Base-by-base conservation (phyloP, 768 basidiomycete genomes). In the Cystobasidium onofrii region DNA sequence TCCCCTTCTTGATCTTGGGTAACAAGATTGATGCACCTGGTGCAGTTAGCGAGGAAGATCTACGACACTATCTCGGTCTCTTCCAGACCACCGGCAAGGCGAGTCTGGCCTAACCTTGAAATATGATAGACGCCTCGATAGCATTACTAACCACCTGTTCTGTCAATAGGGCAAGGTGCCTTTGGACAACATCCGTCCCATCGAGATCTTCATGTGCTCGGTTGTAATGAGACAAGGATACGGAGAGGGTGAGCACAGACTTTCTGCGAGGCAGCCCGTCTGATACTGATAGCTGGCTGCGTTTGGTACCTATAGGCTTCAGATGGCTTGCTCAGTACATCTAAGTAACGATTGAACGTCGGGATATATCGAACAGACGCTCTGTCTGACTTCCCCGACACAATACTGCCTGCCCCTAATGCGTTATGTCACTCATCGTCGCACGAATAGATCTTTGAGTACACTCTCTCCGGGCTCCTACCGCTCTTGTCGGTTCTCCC, bases 41-140 rank as follows among this genome's bases (percentile, higher is more conserved):
- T 44, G 96, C 96, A 44, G 94, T 99, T 76, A 91, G 90, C 75
- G 96, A 99, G 83, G 95, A 99, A 80, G 93, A 99, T 81, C 84
- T 99, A 76, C 89, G 96, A 80, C 92, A 97, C 80, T 87, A 92
- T 76, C 85, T 99, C 54, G 96, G 96, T 18, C 84, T 99, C 62
- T 96, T 94, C 83, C 93, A 97, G 83, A 99, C 96, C n/a, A 99
- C 96, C 27, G 96, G 96, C 81, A 98, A 99, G 89, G 94, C 93
- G 73, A 46, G 80, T 50, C 20, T 50, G 12, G 46, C 46, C 3
- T 41, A 23, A 39, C 6, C 6, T 39, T 6, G 39, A 39, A 6
- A n/a, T n/a, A n/a, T n/a, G n/a, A n/a, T n/a, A n/a, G n/a, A n/a
- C n/a, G n/a, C n/a, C n/a, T n/a, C n/a, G n/a, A n/a, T n/a, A n/a